Evolutionary conservation across 345 rosid species (phyloP), one percentile per base, ranked within the genome.

Genomic region (Arabis alpina): DNA sequence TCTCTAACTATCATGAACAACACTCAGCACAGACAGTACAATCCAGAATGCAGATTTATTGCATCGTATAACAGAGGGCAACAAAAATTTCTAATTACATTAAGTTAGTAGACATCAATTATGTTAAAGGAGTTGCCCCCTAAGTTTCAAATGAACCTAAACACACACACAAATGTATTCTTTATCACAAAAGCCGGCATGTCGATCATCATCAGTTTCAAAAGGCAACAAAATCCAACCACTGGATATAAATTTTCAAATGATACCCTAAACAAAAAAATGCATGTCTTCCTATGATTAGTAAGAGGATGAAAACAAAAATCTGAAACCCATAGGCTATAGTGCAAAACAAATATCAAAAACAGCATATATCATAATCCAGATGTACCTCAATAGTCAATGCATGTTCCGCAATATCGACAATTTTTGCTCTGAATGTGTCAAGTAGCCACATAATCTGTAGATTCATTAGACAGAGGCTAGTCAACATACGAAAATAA

Each of bases 391-490:
- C 99, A 71, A 94, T 81, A 30, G 96, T 94, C 58, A 89, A 47
- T 0, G 87, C 81, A 41, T 86, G 80, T 66, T 84, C 95, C 0
- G 99, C 87, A 43, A 84, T 81, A 79, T 94, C 99, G 66, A 94
- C 96, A 37, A 91, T 80, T 69, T 72, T 88, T 13, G 89, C 97
- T 80, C 99, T 80, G 76, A 94, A 94, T 64, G 91, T 91, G 71
- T 84, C 95, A 72, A 86, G 92, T 63, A 94, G 76, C 96, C 93
- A 86, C 97, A 86, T 91, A 55, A 94, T 82, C 99, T 93, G 84
- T 48, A 79, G 19, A 80, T 71, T 63, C 66, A 61, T 62, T 10
- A 15, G 12, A 57, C 54, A 56, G 43, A 70, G 24, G 19, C 48
- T 8, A 14, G 34, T 75, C 10, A 59, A 56, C 56, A 45, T 49